Percentiles rank a stretch among this genome's conserved stretches.
Conservation (phyloP, 1,284 basidiomycete species). For the Malassezia sp. region DNA sequence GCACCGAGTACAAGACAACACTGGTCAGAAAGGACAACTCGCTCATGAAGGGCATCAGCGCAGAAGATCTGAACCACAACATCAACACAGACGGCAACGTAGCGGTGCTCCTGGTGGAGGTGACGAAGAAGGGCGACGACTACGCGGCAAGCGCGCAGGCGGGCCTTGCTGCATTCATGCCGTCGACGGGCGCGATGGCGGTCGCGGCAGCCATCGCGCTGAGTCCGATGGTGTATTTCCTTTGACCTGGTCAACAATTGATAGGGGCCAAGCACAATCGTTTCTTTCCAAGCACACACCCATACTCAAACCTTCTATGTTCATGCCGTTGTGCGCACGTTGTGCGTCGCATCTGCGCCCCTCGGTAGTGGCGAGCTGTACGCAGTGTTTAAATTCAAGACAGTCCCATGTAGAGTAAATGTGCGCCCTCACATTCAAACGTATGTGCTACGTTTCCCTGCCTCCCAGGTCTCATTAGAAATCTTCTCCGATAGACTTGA, state of each 20-base stretch:
- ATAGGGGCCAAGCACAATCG: too few relatives aligned
- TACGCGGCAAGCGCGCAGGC: not conserved
- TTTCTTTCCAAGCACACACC: not conserved
- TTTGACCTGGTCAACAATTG: not conserved
- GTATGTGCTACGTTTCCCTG: too few relatives aligned
- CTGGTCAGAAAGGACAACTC: slow-evolving; percentile 13
- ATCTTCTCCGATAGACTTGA: too few relatives aligned
- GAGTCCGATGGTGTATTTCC: not conserved
- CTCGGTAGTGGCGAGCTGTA: too few relatives aligned
- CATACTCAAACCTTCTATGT: not conserved
- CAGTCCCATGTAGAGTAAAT: too few relatives aligned
- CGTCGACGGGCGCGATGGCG: not conserved
- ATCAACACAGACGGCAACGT: slow-evolving; percentile 36
- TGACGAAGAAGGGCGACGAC: slow-evolving; percentile 20
- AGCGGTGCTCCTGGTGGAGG: slow-evolving; percentile 28
- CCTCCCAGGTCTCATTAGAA: too few relatives aligned
- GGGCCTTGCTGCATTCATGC: not conserved
- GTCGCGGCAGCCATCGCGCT: not conserved
- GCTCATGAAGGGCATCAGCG: slow-evolving; percentile 18
- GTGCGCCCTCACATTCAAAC: not conserved
- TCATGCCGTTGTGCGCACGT: too few relatives aligned
- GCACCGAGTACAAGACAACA: slow-evolving; percentile 24
- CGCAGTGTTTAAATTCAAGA: too few relatives aligned
- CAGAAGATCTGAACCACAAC: slow-evolving; percentile 36
- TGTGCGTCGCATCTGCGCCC: too few relatives aligned